Percentiles rank a stretch among this genome's conserved stretches.
Evolutionary conservation across 1,284 basidiomycete genomes (phyloP).

Genomic region (Cryptococcus floricola): DNA sequence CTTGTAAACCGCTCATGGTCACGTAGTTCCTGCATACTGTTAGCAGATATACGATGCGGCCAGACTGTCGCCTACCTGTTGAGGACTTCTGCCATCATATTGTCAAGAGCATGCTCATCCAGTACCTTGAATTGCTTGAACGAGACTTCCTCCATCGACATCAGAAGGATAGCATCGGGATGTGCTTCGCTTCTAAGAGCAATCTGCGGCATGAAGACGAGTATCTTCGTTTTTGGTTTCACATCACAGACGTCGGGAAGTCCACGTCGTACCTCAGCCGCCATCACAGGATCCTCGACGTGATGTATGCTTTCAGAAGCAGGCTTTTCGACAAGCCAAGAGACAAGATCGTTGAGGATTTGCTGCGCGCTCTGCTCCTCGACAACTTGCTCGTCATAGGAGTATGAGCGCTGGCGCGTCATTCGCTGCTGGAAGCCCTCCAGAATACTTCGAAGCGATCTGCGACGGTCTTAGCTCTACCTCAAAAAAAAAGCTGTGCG

Average conservation of each 20-base stretch:
- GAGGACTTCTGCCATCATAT: slow-evolving; percentile 80
- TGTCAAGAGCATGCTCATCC: slow-evolving; percentile 74
- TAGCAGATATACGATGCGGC: slow-evolving; percentile 2
- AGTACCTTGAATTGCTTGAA: slow-evolving; percentile 76
- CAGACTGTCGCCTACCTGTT: slow-evolving; percentile 58
- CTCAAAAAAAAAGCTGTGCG: background rate
- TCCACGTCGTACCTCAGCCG: slow-evolving; percentile 17
- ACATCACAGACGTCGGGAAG: slow-evolving; percentile 46
- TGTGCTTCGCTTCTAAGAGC: slow-evolving; percentile 67
- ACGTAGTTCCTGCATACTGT: slow-evolving; percentile 61
- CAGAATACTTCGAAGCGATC: slow-evolving; percentile 31
- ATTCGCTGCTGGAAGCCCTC: slow-evolving; percentile 26
- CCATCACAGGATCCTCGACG: slow-evolving; percentile 11
- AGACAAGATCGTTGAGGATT: slow-evolving; percentile 22
- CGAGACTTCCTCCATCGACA: slow-evolving; percentile 78
- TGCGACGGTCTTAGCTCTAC: background rate
- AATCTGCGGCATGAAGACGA: slow-evolving; percentile 88
- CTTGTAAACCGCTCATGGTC: slow-evolving; percentile 74
- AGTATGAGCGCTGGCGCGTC: background rate
- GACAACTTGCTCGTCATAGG: slow-evolving; percentile 6
- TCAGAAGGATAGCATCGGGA: slow-evolving; percentile 64
- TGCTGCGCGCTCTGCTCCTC: slow-evolving; percentile 3
- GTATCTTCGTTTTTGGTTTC: slow-evolving; percentile 67
- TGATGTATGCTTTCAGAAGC: slow-evolving; percentile 20
- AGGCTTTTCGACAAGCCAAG: slow-evolving; percentile 13